Evolutionary conservation across 345 rosid genomes (phyloP).

Genomic region (Jatropha curcas): DNA sequence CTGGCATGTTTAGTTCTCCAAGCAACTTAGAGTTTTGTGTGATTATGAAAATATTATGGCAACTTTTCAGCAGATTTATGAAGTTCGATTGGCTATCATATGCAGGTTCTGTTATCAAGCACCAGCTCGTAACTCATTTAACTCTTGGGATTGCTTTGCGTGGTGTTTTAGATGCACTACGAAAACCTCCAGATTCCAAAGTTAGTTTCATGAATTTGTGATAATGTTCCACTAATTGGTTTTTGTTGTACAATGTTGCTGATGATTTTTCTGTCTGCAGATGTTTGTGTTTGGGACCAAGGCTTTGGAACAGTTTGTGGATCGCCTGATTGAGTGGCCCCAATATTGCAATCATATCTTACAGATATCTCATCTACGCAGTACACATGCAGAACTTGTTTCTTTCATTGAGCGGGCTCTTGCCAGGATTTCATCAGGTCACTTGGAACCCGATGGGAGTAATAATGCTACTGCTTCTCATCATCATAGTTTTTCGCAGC

Average conservation of each 20-base stretch:
- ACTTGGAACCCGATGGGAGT: conserved; percentile 62
- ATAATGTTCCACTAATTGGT: conserved; percentile 1
- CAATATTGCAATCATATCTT: conserved; percentile 97
- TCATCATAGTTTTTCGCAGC: conserved; percentile 51
- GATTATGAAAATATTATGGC: background rate
- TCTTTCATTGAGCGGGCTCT: conserved; percentile 84
- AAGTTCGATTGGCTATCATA: conserved; percentile 15
- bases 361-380: conserved; percentile 93
- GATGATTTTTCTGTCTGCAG: conserved; percentile 41
- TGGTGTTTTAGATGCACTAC: conserved; percentile 86
- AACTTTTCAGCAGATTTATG: background rate
- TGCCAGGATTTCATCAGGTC: conserved; percentile 80
- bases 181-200: conserved; percentile 98
- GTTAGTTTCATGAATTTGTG: conserved; percentile 40
- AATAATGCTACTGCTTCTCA: conserved; percentile 40
- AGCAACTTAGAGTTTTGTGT: background rate
- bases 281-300: conserved; percentile 96
- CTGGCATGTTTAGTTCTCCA: background rate
- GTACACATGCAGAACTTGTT: conserved; percentile 80
- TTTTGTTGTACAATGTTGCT: conserved; percentile 10
- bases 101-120: conserved; percentile 93
- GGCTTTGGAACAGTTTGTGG: conserved; percentile 95
- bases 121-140: conserved; percentile 91
- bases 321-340: conserved; percentile 94
- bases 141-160: conserved; percentile 95